These are phyloP conservation scores for Aureobasidium melanogenum DNA, from an alignment of 2,329 filamentous ascomycete genomes.

Conservation along the genomic window DNA sequence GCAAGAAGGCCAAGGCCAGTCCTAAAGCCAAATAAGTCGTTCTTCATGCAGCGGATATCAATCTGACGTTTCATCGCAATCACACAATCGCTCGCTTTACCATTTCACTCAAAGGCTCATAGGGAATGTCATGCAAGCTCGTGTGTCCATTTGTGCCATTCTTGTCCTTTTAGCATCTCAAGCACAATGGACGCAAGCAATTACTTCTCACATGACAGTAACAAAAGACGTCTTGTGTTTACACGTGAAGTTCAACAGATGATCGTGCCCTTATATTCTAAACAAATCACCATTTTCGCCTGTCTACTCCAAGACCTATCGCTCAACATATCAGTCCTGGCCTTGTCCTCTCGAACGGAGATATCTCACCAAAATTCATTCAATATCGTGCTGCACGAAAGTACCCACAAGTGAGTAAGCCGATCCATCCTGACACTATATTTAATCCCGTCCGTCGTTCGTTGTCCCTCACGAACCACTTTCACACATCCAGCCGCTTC, in stretches of 20 bases:
- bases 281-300: background rate
- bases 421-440: background rate
- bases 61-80: slow-evolving; percentile 1
- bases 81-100: background rate
- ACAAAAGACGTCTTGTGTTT: background rate
- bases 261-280: background rate
- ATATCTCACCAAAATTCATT: background rate
- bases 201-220: background rate
- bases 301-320: background rate
- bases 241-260: background rate
- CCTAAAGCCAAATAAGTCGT: slow-evolving; percentile 10
- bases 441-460: background rate
- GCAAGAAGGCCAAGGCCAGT: slow-evolving; percentile 15
- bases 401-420: background rate
- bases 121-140: too few species aligned
- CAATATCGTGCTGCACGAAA: background rate
- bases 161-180: background rate
- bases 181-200: background rate
- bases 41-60: slow-evolving; percentile 1
- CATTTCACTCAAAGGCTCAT: background rate
- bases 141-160: background rate
- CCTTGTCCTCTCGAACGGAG: background rate
- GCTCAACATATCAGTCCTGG: background rate
- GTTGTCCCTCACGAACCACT: background rate
- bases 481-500: background rate